Evolutionary conservation across 306 rosid species (phyloP), one percentile per base, ranked within the genome.

Genomic region (Cercis canadensis): DNA sequence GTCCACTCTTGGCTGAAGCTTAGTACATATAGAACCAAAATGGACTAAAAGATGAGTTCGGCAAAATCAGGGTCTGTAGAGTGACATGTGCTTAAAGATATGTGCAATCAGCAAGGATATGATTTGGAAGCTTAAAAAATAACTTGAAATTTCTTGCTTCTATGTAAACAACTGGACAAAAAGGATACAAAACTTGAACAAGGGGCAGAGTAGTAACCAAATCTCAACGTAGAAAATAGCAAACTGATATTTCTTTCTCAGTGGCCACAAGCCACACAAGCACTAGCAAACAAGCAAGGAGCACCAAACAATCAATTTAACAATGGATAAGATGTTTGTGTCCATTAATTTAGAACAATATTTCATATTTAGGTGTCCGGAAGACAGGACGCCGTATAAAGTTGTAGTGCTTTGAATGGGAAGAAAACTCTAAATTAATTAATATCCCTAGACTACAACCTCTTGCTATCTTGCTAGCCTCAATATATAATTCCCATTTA

Each of bases 201-300:
- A 46, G 61, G 69, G 74, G 51, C 75, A 51, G 17, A 17, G 17
- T 40, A 32, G 46, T 41, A 68, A 67, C 11, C 63, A n/a, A 40
- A 51, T 16, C 2, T 68, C 15, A 54, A 56, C 11, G 63, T 17
- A 66, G n/a, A 56, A 43, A 57, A 40, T 47, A 13, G 68, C 24
- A 69, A 60, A 34, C 3, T 19, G 62, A 70, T 66, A 65, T 71
- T 62, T 75, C 62, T 19, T 75, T 82, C 39, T 56, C 74, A 65
- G 76, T 65, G 73, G 83, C 65, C 0, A 17, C 69, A 57, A 73
- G 61, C 16, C 17, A 46, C 39, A 13, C 34, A 67, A 32, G 34
- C 59, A 51, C 79, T 81, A 77, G n/a, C 29, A 77, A 82, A 74
- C 86, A 82, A 82, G 53, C 36, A 21, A 53, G 55, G 36, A 75